These are phyloP conservation scores for Leccinum griseonigrum DNA, from an alignment of 1,284 basidiomycete genomes.

Conservation along the genomic window DNA sequence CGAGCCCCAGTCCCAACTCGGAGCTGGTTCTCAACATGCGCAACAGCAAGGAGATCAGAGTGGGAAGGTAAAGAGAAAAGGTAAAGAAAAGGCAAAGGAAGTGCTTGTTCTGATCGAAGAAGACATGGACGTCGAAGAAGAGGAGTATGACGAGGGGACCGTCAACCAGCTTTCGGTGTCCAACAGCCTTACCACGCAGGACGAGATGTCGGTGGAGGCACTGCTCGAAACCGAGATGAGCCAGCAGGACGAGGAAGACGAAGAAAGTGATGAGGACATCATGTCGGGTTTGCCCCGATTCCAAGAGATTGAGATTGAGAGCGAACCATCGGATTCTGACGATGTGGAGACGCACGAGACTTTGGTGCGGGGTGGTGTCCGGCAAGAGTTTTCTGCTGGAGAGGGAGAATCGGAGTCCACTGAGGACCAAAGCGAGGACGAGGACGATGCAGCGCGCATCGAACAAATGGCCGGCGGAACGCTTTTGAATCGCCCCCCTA, in stretches of 20 bases:
- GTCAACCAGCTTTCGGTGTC: not conserved
- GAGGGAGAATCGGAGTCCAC: not conserved
- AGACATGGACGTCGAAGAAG: conserved; percentile 1
- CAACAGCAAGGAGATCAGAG: not conserved
- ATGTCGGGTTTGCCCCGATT: conserved; percentile 4
- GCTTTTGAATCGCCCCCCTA: conserved; percentile 2
- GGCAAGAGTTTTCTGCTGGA: not conserved
- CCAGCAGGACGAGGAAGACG: not conserved
- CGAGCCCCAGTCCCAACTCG: conserved; percentile 6
- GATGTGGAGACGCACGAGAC: conserved; percentile 27
- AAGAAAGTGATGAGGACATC: not conserved
- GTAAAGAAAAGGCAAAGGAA: not conserved
- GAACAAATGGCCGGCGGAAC: conserved; percentile 15
- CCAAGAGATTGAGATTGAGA: conserved; percentile 15
- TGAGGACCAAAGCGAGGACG: conserved; percentile 2
- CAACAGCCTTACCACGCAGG: conserved; percentile 2
- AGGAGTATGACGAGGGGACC: not conserved
- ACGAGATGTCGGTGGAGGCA: conserved; percentile 26
- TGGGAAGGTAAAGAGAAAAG: conserved; percentile 11
- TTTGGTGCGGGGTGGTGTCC: conserved; percentile 8
- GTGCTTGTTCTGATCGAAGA: conserved; percentile 11
- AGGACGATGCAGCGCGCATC: conserved; percentile 16
- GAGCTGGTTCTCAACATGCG: not conserved
- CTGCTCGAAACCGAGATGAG: conserved; percentile 15
- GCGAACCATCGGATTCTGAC: conserved; percentile 27